Conservation (phyloP, 2,329 filamentous ascomycete genomes). For the Aureobasidium leucospermi region DNA sequence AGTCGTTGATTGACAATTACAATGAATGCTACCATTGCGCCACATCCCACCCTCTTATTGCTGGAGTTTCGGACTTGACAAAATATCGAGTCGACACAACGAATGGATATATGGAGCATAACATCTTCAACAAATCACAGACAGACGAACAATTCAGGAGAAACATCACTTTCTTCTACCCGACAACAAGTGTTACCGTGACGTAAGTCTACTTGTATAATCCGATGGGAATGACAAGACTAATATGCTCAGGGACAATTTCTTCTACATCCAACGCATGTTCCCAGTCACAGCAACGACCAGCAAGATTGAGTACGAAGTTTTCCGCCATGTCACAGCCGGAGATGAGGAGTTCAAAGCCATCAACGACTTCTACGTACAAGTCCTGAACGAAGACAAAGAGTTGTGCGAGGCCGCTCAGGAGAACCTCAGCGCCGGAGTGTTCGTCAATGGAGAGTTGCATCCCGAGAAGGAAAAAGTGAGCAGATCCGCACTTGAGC, state of each 20-base stretch:
- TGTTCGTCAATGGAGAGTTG: conserved; percentile 49
- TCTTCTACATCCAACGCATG: background rate
- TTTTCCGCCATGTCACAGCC: background rate
- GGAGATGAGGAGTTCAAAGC: conserved; percentile 45
- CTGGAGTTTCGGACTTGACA: conserved; percentile 47
- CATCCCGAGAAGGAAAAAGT: conserved; percentile 47
- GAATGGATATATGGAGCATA: conserved; percentile 43
- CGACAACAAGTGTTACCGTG: conserved; percentile 42
- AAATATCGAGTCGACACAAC: conserved; percentile 46
- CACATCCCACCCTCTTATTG: conserved; percentile 50
- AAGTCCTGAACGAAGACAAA: conserved; percentile 50
- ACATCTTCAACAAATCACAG: conserved; percentile 42
- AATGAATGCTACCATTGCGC: conserved; percentile 59
- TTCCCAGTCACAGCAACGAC: background rate
- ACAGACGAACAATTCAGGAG: conserved; percentile 37
- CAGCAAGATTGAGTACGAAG: conserved; percentile 1
- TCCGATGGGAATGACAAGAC: background rate
- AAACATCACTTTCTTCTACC: conserved; percentile 40
- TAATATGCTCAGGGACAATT: background rate
- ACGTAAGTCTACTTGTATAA: conserved; percentile 31
- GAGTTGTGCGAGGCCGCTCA: conserved; percentile 52
- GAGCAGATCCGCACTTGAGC: background rate
- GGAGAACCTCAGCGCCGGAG: conserved; percentile 45
- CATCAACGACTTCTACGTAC: conserved; percentile 50
- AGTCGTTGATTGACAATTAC: conserved; percentile 56